Evolutionary conservation across 2,329 filamentous ascomycete species (phyloP), one percentile per base, ranked within the genome.

Genomic region (Fusarium sp.): DNA sequence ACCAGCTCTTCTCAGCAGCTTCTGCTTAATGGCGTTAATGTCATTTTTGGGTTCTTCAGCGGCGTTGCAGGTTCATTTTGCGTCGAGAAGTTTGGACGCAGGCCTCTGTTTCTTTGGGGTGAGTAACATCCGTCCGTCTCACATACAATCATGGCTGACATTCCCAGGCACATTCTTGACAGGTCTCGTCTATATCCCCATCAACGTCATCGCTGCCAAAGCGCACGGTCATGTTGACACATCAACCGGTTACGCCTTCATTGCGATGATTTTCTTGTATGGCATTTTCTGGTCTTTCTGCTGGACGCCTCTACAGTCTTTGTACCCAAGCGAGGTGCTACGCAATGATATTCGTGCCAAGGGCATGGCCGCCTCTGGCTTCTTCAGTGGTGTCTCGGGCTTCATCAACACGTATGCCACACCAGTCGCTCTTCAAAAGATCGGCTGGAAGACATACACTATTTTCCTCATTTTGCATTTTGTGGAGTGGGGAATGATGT

Each of bases 391-490:
- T 25, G 12, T 58, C 4, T 58, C 60, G 1, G 42, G 60, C 15
- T 59, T 63, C 30, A 63, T 63, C 42, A 63, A 63, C 15, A 58
- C 53, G 5, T 63, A 63, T 46, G 60, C 60, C 21, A 63, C 42
- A 11, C 52, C 60, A 3, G 40, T 63, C 10, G 52, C 60, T 21
- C 60, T 63, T 9, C 42, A 59, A 6, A 59, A 59, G 18, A 47
- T 59, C 7, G 33, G 52, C 8, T 59, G 60, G 52, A 63, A 63
- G 33, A 63, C 52, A 18, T 63, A 63, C 5, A 63, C 42, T 2
- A 59, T 63, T 9, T 59, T 59, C 21, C 60, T 63, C 10, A 46
- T 59, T 19, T 9, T 59, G 19, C 60, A 63, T 19, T 59, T 63
- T 28, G 28, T 59, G 2, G 33, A 63, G 6, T 59, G 52, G 52